Evolutionary conservation across 257 asterid genomes (phyloP), one percentile per base, ranked within the genome.

Genomic region (Primulina huaijiensis): DNA sequence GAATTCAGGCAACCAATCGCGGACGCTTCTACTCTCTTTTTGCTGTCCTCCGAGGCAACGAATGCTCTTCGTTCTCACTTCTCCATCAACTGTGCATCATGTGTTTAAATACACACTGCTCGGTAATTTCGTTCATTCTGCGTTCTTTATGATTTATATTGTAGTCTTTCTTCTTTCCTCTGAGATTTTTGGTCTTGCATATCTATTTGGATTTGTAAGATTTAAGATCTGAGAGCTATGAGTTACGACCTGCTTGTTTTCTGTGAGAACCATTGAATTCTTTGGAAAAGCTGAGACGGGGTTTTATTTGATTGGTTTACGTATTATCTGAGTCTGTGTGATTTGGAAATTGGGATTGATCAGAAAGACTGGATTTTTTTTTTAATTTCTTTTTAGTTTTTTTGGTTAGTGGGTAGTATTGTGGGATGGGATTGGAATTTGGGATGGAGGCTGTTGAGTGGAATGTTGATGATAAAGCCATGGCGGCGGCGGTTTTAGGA

Each of bases 401-500:
- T 62, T 75, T 69, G 62, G 27, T 2, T 74, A 43, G 63, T 71
- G 61, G 72, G 46, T 37, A 33, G 50, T 72, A 5, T 46, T 20
- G 59, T 63, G 69, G 58, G 68, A 61, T 80, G 82, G 72, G 64
- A 75, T 68, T 82, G n/a, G 83, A 74, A 72, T 75, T 77, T 72
- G 89, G 69, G 52, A 87, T 83, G 89, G 96, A 83, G 79, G 82
- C 74, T 37, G 73, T 82, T 78, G 71, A 67, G 43, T 87, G 96
- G 99, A 82, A 69, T 65, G 85, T 85, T 76, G 99, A 90, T 66
- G 96, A 87, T 71, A 90, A 77, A 74, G 85, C 86, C 43, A 79
- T 82, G 88, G 94, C 83, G 75, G 85, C 86, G 8, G 87, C 90
- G 56, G 84, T 90, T 81, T 64, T 90, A 73, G 97, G 97, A 19